phyloP scores from a whole-genome alignment of 345 rosid species.

The Syzygium grande region DNA sequence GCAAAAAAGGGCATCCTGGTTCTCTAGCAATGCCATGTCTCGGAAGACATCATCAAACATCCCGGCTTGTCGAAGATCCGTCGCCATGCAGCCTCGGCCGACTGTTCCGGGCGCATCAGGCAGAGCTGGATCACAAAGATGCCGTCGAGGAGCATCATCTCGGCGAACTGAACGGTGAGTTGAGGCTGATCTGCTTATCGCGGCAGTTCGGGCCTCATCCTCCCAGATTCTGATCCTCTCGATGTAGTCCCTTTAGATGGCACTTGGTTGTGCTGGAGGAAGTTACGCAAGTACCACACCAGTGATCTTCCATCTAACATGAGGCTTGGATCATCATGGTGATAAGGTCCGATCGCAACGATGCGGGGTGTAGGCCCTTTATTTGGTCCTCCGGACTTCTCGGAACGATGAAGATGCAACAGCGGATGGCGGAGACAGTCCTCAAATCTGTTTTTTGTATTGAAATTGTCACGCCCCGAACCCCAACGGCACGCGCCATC shows the following conservation, averaged over 20 bases:
- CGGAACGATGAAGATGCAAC: no score
- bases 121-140: not conserved
- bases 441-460: not conserved
- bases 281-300: not conserved
- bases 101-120: no score
- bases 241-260: not conserved
- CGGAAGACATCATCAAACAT: accelerated
- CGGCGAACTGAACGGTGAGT: accelerated
- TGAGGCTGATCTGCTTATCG: no score
- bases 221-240: not conserved
- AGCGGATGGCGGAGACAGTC: no score
- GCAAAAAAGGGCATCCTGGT: not conserved
- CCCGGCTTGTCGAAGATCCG: not conserved
- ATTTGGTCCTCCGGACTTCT: accelerated
- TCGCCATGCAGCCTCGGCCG: not conserved
- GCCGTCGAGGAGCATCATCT: not conserved
- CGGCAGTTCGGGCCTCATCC: not conserved
- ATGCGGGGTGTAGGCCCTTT: not conserved
- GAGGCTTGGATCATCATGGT: no score
- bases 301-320: no score
- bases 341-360: no score
- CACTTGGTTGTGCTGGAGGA: not conserved
- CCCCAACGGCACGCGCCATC: no score
- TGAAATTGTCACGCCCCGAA: no score
- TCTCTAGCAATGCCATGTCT: not conserved